Base-by-base conservation (phyloP, 805 yeast species). In the Peterozyma toletana region DNA sequence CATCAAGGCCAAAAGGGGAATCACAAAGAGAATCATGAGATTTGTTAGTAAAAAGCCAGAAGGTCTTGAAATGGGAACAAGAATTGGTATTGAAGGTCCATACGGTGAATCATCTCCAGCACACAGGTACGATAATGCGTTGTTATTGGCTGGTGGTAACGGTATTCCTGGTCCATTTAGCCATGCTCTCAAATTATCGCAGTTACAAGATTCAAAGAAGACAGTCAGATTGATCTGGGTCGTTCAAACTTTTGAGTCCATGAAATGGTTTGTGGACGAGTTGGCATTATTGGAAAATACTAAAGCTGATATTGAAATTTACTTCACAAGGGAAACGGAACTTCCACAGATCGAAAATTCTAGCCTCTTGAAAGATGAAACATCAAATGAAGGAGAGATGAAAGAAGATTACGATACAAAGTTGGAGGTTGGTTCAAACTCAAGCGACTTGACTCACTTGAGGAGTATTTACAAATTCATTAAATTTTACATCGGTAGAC, bases 81-180 rank as follows among this genome's bases (percentile, higher is more conserved):
- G 61, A 16, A 55, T 70, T 9, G 57, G 67, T 10, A 38, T 78
- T 2, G 91, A 84, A 55, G 91, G 91, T 1, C 89, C 90, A 2
- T 84, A 85, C 54, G 86, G 91, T 2, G 66, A 68, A 35, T 49
- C 71, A 2, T 56, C 75, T 4, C 74, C 80, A 2, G 62, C 77
- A 11, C 61, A 65, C 18, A 62, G 66, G 37, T 82, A 72, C 51
- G 73, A 77, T 40, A 71, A 74, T 45, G 73, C 80, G 5, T 67
- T 82, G 6, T 69, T 81, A 37, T 48, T 84, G 18, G 83, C 90
- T 7, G 90, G 88, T 39, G 91, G 93, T 30, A 78, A 78, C 43
- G 93, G 93, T 43, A 67, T 85, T 41, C 80, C 91, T 1, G 86
- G 80, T 17, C 61, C 71, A 18, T 59, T 63, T 39, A 66, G 69